Evolutionary conservation across 208 protist genomes (phyloP).

Genomic region (Trypanosoma scelopori): DNA sequence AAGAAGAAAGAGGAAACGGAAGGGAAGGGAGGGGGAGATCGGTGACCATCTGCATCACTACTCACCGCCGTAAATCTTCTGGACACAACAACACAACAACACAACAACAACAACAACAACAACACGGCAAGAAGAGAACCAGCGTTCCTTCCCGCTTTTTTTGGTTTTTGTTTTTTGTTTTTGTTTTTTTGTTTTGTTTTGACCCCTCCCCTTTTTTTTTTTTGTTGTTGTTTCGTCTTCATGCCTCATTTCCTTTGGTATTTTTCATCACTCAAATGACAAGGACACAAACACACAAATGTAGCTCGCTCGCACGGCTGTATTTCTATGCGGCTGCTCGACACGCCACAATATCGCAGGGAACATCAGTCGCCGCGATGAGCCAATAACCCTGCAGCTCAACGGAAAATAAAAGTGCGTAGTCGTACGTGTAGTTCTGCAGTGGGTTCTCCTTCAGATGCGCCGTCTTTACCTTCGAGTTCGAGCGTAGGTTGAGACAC

Average conservation of each 20-base stretch:
- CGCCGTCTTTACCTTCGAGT: constrained; percentile 26
- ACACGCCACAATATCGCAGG: constrained; percentile 89
- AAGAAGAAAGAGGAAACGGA: no score
- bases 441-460: constrained; percentile 72
- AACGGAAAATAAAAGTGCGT: constrained; percentile 81
- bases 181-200: constrained; percentile 16
- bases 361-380: constrained; percentile 83
- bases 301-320: neutral
- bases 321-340: constrained; percentile 31
- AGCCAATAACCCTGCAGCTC: constrained; percentile 88
- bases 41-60: no score
- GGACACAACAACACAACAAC: neutral
- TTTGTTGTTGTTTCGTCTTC: constrained; percentile 11
- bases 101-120: neutral
- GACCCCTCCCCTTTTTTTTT: no score
- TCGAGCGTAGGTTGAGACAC: constrained; percentile 52
- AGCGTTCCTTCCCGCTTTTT: neutral
- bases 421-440: constrained; percentile 81
- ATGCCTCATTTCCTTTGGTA: constrained; percentile 4
- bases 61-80: neutral
- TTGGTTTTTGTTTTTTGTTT: constrained; percentile 13
- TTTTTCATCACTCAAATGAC: neutral
- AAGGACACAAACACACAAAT: no score
- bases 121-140: neutral
- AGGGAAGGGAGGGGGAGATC: no score